Evolutionary conservation across 768 basidiomycete genomes (phyloP).

Genomic region (Rhizopogon vinicolor): DNA sequence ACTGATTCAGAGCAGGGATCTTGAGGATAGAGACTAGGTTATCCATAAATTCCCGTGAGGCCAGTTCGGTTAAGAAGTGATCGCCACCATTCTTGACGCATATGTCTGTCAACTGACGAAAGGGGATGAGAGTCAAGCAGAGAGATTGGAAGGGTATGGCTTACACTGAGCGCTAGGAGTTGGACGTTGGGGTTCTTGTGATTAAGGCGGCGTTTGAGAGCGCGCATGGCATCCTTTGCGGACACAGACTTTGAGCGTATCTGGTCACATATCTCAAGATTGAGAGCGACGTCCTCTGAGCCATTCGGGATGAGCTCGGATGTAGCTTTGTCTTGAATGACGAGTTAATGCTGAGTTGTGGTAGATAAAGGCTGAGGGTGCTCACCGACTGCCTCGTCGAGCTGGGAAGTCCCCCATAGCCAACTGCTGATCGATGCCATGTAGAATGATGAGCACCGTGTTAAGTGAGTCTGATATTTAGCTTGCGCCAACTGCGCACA

Average conservation of each 20-base stretch:
- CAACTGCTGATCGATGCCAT: constrained; percentile 65
- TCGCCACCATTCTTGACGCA: constrained; percentile 98
- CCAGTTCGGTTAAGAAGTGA: constrained; percentile 77
- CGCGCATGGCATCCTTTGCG: constrained; percentile 84
- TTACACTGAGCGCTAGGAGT: constrained; percentile 76
- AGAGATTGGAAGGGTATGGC: constrained; percentile 19
- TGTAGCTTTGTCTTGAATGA: constrained; percentile 78
- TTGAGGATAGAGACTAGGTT: constrained; percentile 88
- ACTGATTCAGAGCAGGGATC: constrained; percentile 66
- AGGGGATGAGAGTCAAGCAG: background rate
- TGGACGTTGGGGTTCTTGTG: constrained; percentile 98
- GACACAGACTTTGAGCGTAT: constrained; percentile 87
- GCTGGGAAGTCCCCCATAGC: constrained; percentile 79
- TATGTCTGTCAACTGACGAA: constrained; percentile 73
- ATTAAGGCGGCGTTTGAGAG: constrained; percentile 80
- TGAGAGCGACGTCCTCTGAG: constrained; percentile 85
- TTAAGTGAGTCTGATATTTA: background rate
- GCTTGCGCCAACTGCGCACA: constrained; percentile 4
- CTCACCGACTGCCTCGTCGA: constrained; percentile 80
- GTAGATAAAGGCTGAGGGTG: constrained; percentile 1
- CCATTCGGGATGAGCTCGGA: constrained; percentile 82
- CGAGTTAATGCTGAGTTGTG: constrained; percentile 7
- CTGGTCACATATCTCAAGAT: constrained; percentile 95
- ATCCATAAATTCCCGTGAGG: constrained; percentile 90
- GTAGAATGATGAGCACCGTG: constrained; percentile 1